A percentile compares a stretch with the other conserved stretches of the same genome.
Conservation (phyloP, 176 grass and related monocot species). For the Oryza glumipatula region DNA sequence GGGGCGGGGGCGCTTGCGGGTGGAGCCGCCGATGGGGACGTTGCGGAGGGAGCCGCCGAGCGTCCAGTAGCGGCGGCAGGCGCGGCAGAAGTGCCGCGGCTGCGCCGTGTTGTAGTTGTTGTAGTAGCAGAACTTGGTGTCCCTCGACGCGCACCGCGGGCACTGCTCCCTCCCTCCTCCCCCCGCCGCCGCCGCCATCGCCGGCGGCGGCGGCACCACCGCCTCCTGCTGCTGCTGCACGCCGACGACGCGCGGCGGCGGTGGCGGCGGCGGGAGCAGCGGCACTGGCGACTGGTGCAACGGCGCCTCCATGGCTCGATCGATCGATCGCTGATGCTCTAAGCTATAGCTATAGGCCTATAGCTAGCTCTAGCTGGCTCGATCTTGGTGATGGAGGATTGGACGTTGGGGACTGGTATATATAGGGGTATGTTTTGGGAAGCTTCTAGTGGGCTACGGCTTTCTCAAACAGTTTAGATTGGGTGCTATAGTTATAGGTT, state of each 20-base stretch:
- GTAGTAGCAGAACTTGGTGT: conserved; percentile 98
- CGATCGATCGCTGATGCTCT: not conserved
- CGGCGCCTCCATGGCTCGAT: not conserved
- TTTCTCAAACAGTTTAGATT: too few species aligned
- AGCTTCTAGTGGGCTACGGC: too few species aligned
- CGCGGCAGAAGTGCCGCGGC: conserved; percentile 85
- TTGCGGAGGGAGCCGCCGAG: conserved; percentile 76
- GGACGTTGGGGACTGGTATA: not conserved
- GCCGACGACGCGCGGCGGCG: not conserved
- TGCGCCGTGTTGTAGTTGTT: conserved; percentile 89
- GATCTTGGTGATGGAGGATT: not conserved
- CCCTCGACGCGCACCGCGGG: conserved; percentile 74
- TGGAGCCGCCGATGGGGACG: conserved; percentile 55
- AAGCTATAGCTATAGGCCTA: too few species aligned
- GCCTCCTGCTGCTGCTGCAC: not conserved
- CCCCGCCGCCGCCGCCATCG: not conserved
- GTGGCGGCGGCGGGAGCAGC: too few species aligned
- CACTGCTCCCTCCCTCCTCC: conserved; percentile 45
- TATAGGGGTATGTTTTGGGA: not conserved
- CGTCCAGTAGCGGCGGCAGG: conserved; percentile 96
- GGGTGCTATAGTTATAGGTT: too few species aligned
- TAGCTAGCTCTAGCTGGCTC: not conserved
- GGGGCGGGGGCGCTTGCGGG: not conserved
- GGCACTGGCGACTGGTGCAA: not conserved
- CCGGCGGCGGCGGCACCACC: not conserved